Conservation (phyloP, 2,329 filamentous ascomycete species). For the Rhynchosporium secalis region DNA sequence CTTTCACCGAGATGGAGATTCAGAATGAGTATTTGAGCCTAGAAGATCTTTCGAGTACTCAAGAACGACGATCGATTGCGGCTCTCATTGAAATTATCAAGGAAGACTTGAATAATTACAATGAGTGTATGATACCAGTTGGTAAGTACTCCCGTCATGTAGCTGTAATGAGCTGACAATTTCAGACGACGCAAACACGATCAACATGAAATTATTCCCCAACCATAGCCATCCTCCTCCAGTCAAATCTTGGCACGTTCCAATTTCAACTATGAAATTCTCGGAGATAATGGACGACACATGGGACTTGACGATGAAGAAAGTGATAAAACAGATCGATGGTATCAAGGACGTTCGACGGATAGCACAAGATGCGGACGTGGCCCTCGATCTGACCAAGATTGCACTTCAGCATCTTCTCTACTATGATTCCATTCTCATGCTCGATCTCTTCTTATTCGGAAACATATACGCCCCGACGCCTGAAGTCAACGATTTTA, state of each 20-base stretch:
- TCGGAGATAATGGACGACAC: conserved; percentile 63
- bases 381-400: conserved; percentile 82
- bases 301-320: conserved; percentile 75
- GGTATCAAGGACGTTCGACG: conserved; percentile 86
- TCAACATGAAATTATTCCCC: conserved; percentile 95
- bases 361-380: conserved; percentile 82
- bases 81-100: conserved; percentile 78
- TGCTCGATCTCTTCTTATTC: conserved; percentile 96
- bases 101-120: conserved; percentile 93
- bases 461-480: conserved; percentile 84
- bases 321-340: conserved; percentile 84
- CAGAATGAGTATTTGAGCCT: conserved; percentile 80
- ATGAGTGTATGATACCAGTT: conserved; percentile 97
- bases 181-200: conserved; percentile 84
- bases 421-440: conserved; percentile 86
- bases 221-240: conserved; percentile 74
- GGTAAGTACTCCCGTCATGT: conserved; percentile 52
- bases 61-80: conserved; percentile 71
- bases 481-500: conserved; percentile 75
- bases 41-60: conserved; percentile 33
- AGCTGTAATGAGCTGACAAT: conserved; percentile 9
- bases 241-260: conserved; percentile 87
- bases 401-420: conserved; percentile 85
- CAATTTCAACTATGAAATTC: conserved; percentile 70
- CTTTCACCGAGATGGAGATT: conserved; percentile 88